Conservation (phyloP, 169 alveolate species). For the Cryptosporidium ubiquitum region DNA sequence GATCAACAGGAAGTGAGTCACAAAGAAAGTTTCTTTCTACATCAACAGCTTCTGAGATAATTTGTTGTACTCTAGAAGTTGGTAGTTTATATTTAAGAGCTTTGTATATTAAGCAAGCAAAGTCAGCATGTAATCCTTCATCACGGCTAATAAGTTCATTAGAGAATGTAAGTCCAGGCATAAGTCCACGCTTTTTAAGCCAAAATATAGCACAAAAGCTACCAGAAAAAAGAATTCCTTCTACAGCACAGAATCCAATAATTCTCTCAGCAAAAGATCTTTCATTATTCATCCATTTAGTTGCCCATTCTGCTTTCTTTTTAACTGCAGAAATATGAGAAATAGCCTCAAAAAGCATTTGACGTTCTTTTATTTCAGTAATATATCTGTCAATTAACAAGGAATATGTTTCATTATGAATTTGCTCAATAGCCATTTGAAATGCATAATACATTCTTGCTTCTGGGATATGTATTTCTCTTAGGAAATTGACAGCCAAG, state of each 20-base stretch:
- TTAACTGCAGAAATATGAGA: constrained; percentile 92
- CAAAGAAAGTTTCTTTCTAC: constrained; percentile 95
- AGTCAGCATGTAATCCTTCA: constrained; percentile 99
- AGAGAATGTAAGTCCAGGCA: constrained; percentile 96
- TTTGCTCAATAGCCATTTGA: constrained; percentile 98
- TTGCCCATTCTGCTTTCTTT: constrained; percentile 97
- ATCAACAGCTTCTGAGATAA: constrained; percentile 95
- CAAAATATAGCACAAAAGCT: constrained; percentile 98
- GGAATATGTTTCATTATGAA: constrained; percentile 98
- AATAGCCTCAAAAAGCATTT: constrained; percentile 93
- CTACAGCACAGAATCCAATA: constrained; percentile 90
- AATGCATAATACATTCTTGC: constrained; percentile 97
- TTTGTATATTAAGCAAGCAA: constrained; percentile 95
- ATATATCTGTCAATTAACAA: constrained; percentile 88
- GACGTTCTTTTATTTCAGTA: constrained; percentile 92
- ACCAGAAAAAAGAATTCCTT: constrained; percentile 98
- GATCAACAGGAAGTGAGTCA: constrained; percentile 96
- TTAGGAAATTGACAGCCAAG: constrained; percentile 92
- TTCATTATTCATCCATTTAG: constrained; percentile 94
- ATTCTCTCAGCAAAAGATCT: constrained; percentile 95
- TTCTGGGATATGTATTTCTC: constrained; percentile 96
- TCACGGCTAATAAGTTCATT: constrained; percentile 98
- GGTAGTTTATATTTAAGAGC: constrained; percentile 90
- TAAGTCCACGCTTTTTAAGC: constrained; percentile 96
- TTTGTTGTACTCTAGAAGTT: constrained; percentile 90